These are phyloP conservation scores for Coprinopsis marcescibilis DNA, from an alignment of 768 basidiomycete genomes.

Conservation along the genomic window DNA sequence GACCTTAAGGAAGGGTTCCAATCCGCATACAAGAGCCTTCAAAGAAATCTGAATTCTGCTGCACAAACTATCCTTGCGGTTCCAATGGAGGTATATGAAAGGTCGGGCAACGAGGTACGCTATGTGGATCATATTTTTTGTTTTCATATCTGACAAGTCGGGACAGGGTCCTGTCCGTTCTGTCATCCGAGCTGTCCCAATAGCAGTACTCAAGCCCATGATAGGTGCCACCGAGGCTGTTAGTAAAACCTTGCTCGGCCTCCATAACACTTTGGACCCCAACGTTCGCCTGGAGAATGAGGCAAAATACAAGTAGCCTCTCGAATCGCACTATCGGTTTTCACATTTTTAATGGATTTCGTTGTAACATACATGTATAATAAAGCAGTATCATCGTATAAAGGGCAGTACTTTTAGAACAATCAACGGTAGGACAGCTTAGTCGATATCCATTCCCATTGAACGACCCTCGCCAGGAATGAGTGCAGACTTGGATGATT, in stretches of 20 bases:
- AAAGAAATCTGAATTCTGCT: constrained; percentile 82
- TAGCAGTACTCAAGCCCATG: constrained; percentile 96
- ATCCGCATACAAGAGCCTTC: constrained; percentile 85
- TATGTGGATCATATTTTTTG: too few relatives aligned
- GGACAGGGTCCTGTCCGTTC: constrained; percentile 84
- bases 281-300: constrained; percentile 75
- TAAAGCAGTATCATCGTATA: too few relatives aligned
- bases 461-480: constrained; percentile 78
- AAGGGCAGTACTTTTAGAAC: background rate
- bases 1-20: constrained; percentile 84
- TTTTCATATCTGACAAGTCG: background rate
- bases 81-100: constrained; percentile 98
- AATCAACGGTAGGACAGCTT: constrained; percentile 15
- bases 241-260: constrained; percentile 88
- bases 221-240: constrained; percentile 97
- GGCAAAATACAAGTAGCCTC: constrained; percentile 90
- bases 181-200: constrained; percentile 94
- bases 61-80: constrained; percentile 98
- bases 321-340: background rate
- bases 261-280: constrained; percentile 92
- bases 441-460: constrained; percentile 91
- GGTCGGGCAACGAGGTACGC: constrained; percentile 83
- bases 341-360: too few relatives aligned
- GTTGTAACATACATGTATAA: too few relatives aligned
- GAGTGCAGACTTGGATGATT: constrained; percentile 65